Evolutionary conservation across 106 monocot species (phyloP), one percentile per base, ranked within the genome.

Genomic region (Agapanthus africanus): DNA sequence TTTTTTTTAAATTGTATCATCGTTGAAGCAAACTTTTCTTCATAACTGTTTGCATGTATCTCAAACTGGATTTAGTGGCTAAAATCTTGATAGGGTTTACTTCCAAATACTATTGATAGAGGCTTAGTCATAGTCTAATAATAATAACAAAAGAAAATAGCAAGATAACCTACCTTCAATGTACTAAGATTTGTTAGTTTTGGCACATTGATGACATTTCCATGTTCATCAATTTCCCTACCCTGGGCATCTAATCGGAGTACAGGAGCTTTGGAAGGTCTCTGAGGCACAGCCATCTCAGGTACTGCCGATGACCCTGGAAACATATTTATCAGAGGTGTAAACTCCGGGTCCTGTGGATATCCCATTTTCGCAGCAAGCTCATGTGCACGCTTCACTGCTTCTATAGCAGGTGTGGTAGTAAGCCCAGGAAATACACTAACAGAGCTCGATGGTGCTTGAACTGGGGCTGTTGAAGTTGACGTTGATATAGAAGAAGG

Each of bases 301-400:
- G 67, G 37, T 30, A 49, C 33, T 14, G 82, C 2, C 27, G 76
- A 39, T 18, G 83, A 54, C 31, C 86, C 91, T 75, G 97, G 92
- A 72, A 97, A 91, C 89, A 97, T 89, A 76, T 97, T 97, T 70
- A 91, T 92, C 37, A 97, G 82, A 36, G 97, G 97, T 56, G 87
- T 89, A 77, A 92, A 89, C 39, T 89, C 88, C 38, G 91, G 97
- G 65, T 97, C 97, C 49, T 97, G 92, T 36, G 70, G 86, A 73
- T 89, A 92, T 19, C 97, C 91, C 92, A 97, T 92, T 63, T 79
- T 83, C 44, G 86, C 84, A 31, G 91, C 97, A 59, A 92, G 87
- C 64, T 89, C 97, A 65, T 97, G 97, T 3, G 97, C 97, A 46
- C 89, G 75, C 75, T 92, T 97, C 54, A 97, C 89, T 38, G 97